Evolutionary conservation across 345 rosid species (phyloP), one percentile per base, ranked within the genome.

Genomic region (Eucalyptus rudis): DNA sequence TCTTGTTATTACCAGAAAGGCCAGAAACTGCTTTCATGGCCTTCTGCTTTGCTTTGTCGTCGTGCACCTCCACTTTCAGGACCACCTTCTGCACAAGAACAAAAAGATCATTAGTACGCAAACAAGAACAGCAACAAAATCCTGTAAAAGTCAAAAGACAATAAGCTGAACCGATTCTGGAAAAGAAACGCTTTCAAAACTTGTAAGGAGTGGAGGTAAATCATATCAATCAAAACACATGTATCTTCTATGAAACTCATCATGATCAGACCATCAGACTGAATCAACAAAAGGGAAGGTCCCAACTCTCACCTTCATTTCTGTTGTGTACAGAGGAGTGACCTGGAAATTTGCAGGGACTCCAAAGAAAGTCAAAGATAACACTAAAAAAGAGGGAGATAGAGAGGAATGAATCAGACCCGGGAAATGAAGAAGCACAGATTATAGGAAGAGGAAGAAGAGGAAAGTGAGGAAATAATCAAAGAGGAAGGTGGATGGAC

Each of bases 61-160:
- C 96, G 40, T 92, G 92, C 49, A 94, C 87, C 86, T 92, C 90
- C 89, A 96, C 76, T 90, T 91, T 94, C 93, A 96, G 71, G 3
- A 95, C 96, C 86, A 95, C 89, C 93, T 95, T 97, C 98, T 97
- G 94, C 88, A 87, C 68, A 43, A 90, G 52, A 62, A 83, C 81
- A 58, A 22, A 66, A 76, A 49, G 44, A 49, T 15, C 17, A 10
- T 50, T 54, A 36, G 24, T 43, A 33, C 8, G 59, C 44, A 59
- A 58, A 87, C 44, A 62, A 58, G 43, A 33, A 49, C 27, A 64
- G 49, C 80, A 10, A 19, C 20, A 43, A 15, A 71, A 86, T 29
- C 8, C 29, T 5, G 47, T 11, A 76, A 76, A 76, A 24, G 27
- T 40, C 84, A 40, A 40, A 22, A 76, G 47, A 76, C 16, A 76